These are phyloP conservation scores for Mycocentrospora acerina DNA, from an alignment of 2,329 filamentous ascomycete genomes.

Conservation along the genomic window DNA sequence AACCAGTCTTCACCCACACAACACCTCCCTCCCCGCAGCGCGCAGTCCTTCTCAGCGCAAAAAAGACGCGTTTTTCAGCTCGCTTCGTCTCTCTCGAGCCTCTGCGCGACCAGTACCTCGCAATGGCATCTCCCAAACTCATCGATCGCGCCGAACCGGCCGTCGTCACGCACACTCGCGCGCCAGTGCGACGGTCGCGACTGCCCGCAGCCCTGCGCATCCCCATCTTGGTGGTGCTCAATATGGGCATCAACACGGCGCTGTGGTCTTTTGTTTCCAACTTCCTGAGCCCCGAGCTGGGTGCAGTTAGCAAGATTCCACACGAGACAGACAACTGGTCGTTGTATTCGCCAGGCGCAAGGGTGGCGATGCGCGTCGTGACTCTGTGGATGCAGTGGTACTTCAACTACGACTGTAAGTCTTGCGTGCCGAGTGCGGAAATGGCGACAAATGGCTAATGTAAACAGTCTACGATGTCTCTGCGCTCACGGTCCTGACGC, in stretches of 20 bases:
- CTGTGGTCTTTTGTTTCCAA: slow-evolving; percentile 65
- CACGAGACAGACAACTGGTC: slow-evolving; percentile 62
- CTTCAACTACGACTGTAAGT: slow-evolving; percentile 69
- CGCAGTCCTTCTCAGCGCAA: slow-evolving; percentile 1
- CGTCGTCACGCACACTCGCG: slow-evolving; percentile 25
- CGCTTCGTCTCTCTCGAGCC: slow-evolving; percentile 1
- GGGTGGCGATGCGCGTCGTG: slow-evolving; percentile 60
- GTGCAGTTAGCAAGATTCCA: slow-evolving; percentile 62
- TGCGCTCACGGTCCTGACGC: slow-evolving; percentile 61
- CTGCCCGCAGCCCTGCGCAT: slow-evolving; percentile 44
- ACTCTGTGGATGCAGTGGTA: slow-evolving; percentile 75
- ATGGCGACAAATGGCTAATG: slow-evolving; percentile 4
- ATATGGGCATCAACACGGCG: slow-evolving; percentile 63
- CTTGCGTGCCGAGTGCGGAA: background rate
- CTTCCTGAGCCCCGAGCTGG: slow-evolving; percentile 66
- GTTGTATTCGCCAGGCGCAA: slow-evolving; percentile 48
- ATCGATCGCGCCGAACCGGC: slow-evolving; percentile 31
- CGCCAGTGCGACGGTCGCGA: slow-evolving; percentile 25
- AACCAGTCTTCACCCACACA: slow-evolving; percentile 1
- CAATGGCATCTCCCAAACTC: slow-evolving; percentile 26
- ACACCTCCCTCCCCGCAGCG: slow-evolving; percentile 9
- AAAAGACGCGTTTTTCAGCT: background rate
- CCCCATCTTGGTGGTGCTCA: slow-evolving; percentile 51
- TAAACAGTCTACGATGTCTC: slow-evolving; percentile 43
- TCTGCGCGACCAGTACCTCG: slow-evolving; percentile 5